phyloP scores from a whole-genome alignment of 2,329 filamentous ascomycete species.

The Anthostomella pinea region DNA sequence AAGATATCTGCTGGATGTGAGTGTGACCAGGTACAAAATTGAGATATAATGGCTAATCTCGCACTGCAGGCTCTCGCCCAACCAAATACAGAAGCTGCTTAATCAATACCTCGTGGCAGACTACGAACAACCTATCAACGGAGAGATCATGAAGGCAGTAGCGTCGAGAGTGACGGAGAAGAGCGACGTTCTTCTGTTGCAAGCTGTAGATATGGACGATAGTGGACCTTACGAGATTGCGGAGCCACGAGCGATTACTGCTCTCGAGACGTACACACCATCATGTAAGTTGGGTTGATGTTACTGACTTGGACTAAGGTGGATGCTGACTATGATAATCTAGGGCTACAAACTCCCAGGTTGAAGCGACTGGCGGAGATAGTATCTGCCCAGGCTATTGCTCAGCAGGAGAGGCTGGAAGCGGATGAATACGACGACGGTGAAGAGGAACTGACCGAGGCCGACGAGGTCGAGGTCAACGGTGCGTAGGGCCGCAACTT shows the following conservation, averaged over 20 bases:
- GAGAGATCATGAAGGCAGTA: conserved; percentile 99
- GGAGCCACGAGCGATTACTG: conserved; percentile 91
- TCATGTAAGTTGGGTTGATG: conserved; percentile 66
- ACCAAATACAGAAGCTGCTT: conserved; percentile 97
- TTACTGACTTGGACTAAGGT: background rate
- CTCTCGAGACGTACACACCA: conserved; percentile 95
- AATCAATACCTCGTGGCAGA: conserved; percentile 99
- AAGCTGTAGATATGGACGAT: conserved; percentile 98
- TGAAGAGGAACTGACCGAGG: conserved; percentile 18
- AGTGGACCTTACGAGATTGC: conserved; percentile 98
- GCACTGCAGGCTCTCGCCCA: conserved; percentile 76
- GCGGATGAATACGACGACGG: conserved; percentile 46
- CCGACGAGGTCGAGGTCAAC: conserved; percentile 38
- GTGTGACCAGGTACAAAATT: conserved; percentile 35
- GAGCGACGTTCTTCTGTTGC: conserved; percentile 89
- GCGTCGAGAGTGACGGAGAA: conserved; percentile 97
- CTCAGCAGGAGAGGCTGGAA: conserved; percentile 81
- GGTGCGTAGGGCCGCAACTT: conserved; percentile 30
- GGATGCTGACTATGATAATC: conserved; percentile 24
- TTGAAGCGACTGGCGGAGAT: conserved; percentile 97
- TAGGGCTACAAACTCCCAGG: conserved; percentile 92
- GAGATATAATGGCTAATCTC: conserved; percentile 13
- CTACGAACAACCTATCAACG: conserved; percentile 98
- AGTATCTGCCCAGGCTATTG: conserved; percentile 92
- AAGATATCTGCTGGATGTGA: conserved; percentile 99